Conservation (phyloP, 2,329 filamentous ascomycete species). For the Neoarthrinium moseri region DNA sequence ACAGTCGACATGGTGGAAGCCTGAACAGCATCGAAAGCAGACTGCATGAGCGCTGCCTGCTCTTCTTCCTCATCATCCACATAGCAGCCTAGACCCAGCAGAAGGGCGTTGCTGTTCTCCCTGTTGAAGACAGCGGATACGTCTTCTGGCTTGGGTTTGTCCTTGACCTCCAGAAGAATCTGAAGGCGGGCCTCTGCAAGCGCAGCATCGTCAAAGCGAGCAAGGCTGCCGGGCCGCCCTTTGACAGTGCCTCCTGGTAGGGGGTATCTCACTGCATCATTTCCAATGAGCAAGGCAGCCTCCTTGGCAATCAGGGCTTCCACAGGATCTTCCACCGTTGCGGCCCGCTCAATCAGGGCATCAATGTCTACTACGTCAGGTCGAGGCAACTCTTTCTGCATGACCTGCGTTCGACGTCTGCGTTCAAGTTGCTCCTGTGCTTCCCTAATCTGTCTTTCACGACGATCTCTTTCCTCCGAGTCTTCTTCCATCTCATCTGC, state of each 20-base stretch:
- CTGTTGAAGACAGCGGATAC: constrained; percentile 55
- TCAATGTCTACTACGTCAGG: constrained; percentile 72
- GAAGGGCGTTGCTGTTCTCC: constrained; percentile 52
- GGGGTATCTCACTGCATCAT: constrained; percentile 76
- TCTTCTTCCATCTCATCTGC: constrained; percentile 56
- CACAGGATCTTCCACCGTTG: constrained; percentile 60
- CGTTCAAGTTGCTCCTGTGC: constrained; percentile 76
- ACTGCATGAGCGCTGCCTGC: constrained; percentile 59
- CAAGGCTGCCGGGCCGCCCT: constrained; percentile 58
- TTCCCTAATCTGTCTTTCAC: constrained; percentile 71
- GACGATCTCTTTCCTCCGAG: constrained; percentile 72
- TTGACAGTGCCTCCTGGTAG: constrained; percentile 65
- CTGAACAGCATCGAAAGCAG: constrained; percentile 78
- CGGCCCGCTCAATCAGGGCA: constrained; percentile 63
- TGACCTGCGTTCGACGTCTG: constrained; percentile 83
- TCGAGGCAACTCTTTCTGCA: constrained; percentile 80
- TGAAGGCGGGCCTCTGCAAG: constrained; percentile 75
- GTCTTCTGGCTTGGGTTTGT: constrained; percentile 44
- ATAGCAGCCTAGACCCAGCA: constrained; percentile 81
- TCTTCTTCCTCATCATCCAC: constrained; percentile 73
- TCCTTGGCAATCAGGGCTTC: constrained; percentile 72
- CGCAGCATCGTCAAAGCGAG: constrained; percentile 66
- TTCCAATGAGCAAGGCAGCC: constrained; percentile 74
- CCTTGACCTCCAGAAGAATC: constrained; percentile 68
- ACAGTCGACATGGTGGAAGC: constrained; percentile 71